Conservation (phyloP, 345 rosid species). For the Conringia planisiliqua region DNA sequence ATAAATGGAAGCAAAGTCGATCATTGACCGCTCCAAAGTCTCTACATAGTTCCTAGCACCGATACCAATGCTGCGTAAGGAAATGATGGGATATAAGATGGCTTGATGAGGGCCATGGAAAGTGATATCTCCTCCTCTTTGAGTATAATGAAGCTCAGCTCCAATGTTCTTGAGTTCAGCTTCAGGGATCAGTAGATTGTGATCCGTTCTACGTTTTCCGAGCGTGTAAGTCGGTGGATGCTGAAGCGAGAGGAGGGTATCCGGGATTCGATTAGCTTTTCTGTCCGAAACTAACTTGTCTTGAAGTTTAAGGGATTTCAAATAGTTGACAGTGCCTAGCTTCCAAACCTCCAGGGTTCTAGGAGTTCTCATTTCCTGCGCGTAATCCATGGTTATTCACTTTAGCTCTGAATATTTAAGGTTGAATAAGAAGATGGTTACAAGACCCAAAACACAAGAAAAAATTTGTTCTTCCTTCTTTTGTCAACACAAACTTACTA, state of each 20-base stretch:
- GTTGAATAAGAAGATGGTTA: background rate
- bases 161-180: conserved; percentile 64
- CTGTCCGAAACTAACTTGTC: conserved; percentile 59
- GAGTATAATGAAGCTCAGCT: conserved; percentile 86
- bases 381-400: background rate
- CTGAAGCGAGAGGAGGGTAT: conserved; percentile 70
- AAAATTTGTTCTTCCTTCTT: background rate
- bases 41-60: conserved; percentile 85
- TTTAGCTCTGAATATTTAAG: background rate
- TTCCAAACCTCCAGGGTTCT: conserved; percentile 70
- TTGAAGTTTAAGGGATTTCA: conserved; percentile 77
- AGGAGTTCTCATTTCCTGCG: conserved; percentile 56
- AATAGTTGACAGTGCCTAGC: conserved; percentile 66
- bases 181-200: conserved; percentile 62
- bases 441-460: background rate
- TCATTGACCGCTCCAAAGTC: conserved; percentile 72
- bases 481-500: background rate
- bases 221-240: conserved; percentile 88
- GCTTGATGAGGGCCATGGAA: conserved; percentile 92
- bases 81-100: conserved; percentile 67
- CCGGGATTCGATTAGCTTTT: conserved; percentile 52
- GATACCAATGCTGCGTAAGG: conserved; percentile 61
- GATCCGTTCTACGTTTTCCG: conserved; percentile 72
- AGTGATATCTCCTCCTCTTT: conserved; percentile 90
- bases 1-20: conserved; percentile 61